A percentile compares a stretch with the other conserved stretches of the same genome.
These are phyloP conservation scores for Pythium periplocum DNA, from an alignment of 352 stramenopile species.

Conservation along the genomic window DNA sequence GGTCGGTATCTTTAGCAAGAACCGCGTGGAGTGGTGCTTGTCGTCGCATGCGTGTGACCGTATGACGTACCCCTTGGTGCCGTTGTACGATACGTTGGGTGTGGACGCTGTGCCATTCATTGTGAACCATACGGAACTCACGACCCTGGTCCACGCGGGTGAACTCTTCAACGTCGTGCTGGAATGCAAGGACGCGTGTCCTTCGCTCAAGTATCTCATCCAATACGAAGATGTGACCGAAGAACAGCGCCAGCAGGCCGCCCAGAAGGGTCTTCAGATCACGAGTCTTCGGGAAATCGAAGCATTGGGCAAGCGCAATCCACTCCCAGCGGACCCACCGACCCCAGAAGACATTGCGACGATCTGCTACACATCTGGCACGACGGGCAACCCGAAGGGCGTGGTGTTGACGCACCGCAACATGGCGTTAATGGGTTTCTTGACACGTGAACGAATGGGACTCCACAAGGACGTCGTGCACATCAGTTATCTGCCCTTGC, in stretches of 20 bases:
- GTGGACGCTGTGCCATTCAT: slow-evolving; percentile 43
- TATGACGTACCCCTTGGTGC: slow-evolving; percentile 40
- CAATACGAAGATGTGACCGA: slow-evolving; percentile 29
- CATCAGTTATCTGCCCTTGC: slow-evolving; percentile 94
- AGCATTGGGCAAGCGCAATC: slow-evolving; percentile 17
- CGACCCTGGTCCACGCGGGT: slow-evolving; percentile 33
- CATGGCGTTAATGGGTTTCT: slow-evolving; percentile 18
- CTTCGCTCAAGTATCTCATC: slow-evolving; percentile 30
- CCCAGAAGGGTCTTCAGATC: slow-evolving; percentile 21
- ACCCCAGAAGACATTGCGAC: slow-evolving; percentile 78
- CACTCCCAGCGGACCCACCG: slow-evolving; percentile 25
- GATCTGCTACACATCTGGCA: slow-evolving; percentile 91
- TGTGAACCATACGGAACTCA: slow-evolving; percentile 47
- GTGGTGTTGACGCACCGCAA: slow-evolving; percentile 90
- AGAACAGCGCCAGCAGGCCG: slow-evolving; percentile 20
- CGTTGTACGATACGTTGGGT: slow-evolving; percentile 56
- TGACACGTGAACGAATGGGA: slow-evolving; percentile 16
- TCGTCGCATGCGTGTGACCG: slow-evolving; percentile 35
- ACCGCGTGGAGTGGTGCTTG: slow-evolving; percentile 42
- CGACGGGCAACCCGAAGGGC: slow-evolving; percentile 92
- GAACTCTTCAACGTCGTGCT: slow-evolving; percentile 41
- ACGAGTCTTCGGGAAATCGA: slow-evolving; percentile 26
- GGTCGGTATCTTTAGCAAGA: slow-evolving; percentile 44
- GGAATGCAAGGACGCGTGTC: slow-evolving; percentile 22
- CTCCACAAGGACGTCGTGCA: slow-evolving; percentile 70